These are phyloP conservation scores for Penicillium alfredii DNA, from an alignment of 495 filamentous ascomycete genomes.

Conservation along the genomic window DNA sequence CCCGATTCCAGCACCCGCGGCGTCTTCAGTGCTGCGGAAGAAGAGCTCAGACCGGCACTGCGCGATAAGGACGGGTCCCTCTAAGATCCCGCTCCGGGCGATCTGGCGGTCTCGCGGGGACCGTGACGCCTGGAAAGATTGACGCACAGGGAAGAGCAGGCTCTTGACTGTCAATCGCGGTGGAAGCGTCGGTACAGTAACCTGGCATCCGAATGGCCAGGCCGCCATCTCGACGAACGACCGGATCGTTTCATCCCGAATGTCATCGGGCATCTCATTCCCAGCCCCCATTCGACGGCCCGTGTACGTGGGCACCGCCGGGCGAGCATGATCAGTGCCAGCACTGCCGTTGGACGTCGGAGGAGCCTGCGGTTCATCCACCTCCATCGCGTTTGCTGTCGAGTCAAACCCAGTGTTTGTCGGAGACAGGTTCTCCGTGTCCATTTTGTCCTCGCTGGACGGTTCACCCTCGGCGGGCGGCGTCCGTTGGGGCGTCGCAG, in stretches of 20 bases:
- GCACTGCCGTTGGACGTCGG: conserved; percentile 1
- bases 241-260: conserved; percentile 62
- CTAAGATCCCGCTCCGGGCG: conserved; percentile 67
- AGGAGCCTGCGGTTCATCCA: conserved; percentile 18
- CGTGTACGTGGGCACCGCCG: conserved; percentile 33
- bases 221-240: conserved; percentile 72
- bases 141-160: conserved; percentile 46
- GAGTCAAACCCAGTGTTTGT: no score
- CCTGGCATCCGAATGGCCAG: conserved; percentile 74
- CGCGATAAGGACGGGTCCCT: conserved; percentile 62
- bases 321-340: conserved; percentile 5
- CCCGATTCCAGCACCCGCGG: conserved; percentile 42
- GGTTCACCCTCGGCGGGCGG: conserved; percentile 11
- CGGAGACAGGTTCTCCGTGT: conserved; percentile 21
- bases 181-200: conserved; percentile 53
- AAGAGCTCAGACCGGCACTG: conserved; percentile 54
- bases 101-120: conserved; percentile 59
- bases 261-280: conserved; percentile 67
- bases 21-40: conserved; percentile 38
- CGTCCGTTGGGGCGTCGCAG: conserved; percentile 22
- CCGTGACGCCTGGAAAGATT: conserved; percentile 57
- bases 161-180: conserved; percentile 55
- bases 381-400: conserved; percentile 27
- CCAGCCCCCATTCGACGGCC: conserved; percentile 58
- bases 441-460: conserved; percentile 17